These are phyloP conservation scores for Amylostereum chailletii DNA, from an alignment of 1,284 basidiomycete species.

Conservation along the genomic window DNA sequence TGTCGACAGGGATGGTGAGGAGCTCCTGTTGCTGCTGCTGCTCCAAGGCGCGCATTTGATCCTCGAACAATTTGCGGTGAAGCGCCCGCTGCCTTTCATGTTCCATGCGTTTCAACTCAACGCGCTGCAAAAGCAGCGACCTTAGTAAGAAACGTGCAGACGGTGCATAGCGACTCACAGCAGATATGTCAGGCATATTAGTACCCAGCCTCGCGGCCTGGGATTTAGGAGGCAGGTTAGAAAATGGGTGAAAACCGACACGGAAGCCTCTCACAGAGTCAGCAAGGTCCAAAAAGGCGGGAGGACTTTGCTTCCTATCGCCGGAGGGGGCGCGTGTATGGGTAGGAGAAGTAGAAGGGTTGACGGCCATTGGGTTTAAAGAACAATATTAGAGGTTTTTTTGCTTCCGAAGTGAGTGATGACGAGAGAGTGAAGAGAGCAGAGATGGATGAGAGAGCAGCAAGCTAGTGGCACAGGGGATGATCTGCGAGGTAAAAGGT, in stretches of 20 bases:
- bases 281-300: conserved; percentile 83
- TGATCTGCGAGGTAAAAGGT: conserved; percentile 31
- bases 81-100: conserved; percentile 80
- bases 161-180: conserved; percentile 39
- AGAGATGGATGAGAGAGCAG: conserved; percentile 41
- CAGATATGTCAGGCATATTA: conserved; percentile 75
- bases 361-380: conserved; percentile 59
- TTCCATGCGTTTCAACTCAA: conserved; percentile 85
- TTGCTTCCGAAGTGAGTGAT: conserved; percentile 16
- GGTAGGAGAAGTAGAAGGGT: conserved; percentile 60
- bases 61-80: conserved; percentile 87
- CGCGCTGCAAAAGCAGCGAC: conserved; percentile 43
- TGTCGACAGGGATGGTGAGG: conserved; percentile 61
- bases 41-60: conserved; percentile 88
- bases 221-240: conserved; percentile 9
- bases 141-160: background rate
- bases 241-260: conserved; percentile 14
- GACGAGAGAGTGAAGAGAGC: conserved; percentile 37
- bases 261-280: conserved; percentile 61
- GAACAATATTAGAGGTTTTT: conserved; percentile 39
- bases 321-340: conserved; percentile 58
- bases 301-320: conserved; percentile 74
- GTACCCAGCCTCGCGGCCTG: conserved; percentile 75
- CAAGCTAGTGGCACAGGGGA: conserved; percentile 61
- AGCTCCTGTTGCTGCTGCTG: conserved; percentile 85